Conservation (phyloP, 805 yeast species). For the Yarrowia sp. region DNA sequence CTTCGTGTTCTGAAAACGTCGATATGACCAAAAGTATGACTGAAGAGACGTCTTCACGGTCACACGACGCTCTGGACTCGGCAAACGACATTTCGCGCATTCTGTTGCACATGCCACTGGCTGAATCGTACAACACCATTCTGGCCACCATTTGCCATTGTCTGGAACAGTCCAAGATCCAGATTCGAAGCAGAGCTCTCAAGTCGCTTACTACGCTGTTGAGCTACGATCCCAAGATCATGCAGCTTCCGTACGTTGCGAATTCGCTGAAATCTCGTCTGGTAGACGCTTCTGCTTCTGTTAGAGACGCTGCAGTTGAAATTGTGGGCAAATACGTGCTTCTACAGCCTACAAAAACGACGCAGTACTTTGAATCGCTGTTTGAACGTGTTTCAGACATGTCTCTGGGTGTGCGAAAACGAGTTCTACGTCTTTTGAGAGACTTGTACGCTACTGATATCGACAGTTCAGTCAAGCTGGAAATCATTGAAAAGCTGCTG, state of each 20-base stretch:
- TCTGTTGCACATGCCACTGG: conserved; percentile 27
- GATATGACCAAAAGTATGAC: conserved; percentile 1
- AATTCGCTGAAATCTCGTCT: conserved; percentile 51
- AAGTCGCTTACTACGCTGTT: conserved; percentile 58
- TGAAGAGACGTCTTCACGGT: background rate
- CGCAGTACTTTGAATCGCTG: conserved; percentile 49
- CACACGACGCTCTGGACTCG: background rate
- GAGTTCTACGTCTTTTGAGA: conserved; percentile 48
- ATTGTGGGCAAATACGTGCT: conserved; percentile 51
- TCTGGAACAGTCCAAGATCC: conserved; percentile 49
- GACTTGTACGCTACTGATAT: conserved; percentile 25
- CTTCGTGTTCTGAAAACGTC: background rate
- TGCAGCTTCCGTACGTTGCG: conserved; percentile 51
- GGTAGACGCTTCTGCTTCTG: conserved; percentile 62
- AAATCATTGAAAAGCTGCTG: conserved; percentile 51
- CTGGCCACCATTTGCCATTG: conserved; percentile 48
- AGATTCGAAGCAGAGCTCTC: conserved; percentile 60
- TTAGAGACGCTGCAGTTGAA: conserved; percentile 73
- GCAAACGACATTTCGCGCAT: conserved; percentile 20
- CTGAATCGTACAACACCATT: conserved; percentile 49
- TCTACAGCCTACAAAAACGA: conserved; percentile 45
- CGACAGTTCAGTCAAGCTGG: conserved; percentile 37
- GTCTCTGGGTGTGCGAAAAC: conserved; percentile 61
- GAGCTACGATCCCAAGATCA: conserved; percentile 49
- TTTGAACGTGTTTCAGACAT: conserved; percentile 52